Evolutionary conservation across 225 moss, liverwort and hornwort species (phyloP).

Genomic region (Neckera pumila): DNA sequence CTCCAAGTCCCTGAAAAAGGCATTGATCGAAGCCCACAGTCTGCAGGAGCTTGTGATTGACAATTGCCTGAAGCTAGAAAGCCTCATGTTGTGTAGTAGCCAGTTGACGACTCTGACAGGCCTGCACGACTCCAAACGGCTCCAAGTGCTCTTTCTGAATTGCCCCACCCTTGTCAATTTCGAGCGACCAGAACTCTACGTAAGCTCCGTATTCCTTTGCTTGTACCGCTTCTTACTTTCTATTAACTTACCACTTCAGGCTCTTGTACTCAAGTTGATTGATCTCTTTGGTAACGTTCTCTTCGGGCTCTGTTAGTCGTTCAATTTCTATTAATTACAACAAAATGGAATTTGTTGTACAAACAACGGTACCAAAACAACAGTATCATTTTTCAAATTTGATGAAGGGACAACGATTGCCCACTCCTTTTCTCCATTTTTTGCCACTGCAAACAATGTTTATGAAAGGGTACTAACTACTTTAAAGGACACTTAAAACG

Average conservation of each 20-base stretch:
- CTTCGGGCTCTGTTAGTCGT: not conserved
- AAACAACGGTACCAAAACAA: not conserved
- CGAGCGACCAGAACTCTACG: constrained; percentile 25
- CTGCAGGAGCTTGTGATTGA: constrained; percentile 43
- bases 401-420: not conserved
- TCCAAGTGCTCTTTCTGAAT: constrained; percentile 54
- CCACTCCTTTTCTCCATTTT: no score
- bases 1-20: constrained; percentile 49
- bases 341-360: not conserved
- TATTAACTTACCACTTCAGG: not conserved
- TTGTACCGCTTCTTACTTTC: not conserved
- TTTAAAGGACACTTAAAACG: no score
- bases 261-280: no score
- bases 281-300: not conserved
- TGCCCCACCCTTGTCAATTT: constrained; percentile 49
- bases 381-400: not conserved
- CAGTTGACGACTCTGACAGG: constrained; percentile 24
- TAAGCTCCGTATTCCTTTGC: not conserved
- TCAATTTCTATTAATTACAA: no score
- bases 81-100: constrained; percentile 53
- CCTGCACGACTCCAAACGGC: constrained; percentile 28
- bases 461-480: no score
- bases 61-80: constrained; percentile 46
- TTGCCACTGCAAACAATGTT: no score
- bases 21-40: constrained; percentile 32